Percentiles rank a stretch among this genome's conserved stretches.
Evolutionary conservation across 306 rosid species (phyloP).

Genomic region (Parietaria judaica): DNA sequence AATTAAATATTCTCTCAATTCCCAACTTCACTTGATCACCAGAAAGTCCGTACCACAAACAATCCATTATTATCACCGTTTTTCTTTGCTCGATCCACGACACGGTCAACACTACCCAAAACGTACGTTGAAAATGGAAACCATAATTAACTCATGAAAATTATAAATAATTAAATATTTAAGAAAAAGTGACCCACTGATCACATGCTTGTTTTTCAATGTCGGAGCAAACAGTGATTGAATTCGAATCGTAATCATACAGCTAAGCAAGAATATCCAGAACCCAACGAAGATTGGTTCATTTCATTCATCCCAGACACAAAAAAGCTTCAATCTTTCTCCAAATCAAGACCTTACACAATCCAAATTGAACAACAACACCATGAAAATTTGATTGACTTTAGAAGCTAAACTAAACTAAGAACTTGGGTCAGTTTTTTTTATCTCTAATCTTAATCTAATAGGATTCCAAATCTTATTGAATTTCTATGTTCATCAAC

Average conservation of each 20-base stretch:
- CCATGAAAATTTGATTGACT: too few relatives aligned
- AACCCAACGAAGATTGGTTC: background rate
- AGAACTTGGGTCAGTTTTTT: background rate
- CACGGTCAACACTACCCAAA: constrained; percentile 3
- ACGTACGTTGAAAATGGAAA: constrained; percentile 3
- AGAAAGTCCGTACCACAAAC: too few relatives aligned
- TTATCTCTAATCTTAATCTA: background rate
- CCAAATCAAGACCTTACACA: background rate
- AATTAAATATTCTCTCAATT: background rate
- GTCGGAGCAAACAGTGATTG: constrained; percentile 8
- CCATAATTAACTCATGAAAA: background rate
- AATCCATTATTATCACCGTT: background rate
- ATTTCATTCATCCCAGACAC: background rate
- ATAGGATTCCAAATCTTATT: background rate
- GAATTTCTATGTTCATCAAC: background rate
- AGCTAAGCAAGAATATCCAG: constrained; percentile 4
- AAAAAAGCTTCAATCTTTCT: background rate
- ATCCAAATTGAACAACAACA: too few relatives aligned
- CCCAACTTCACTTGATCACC: background rate
- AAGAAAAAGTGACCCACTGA: constrained; percentile 1
- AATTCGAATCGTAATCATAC: constrained; percentile 7
- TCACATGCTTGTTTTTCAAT: constrained; percentile 21
- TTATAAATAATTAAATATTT: too few relatives aligned
- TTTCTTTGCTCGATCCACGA: constrained; percentile 9
- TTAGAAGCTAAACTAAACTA: background rate